These are phyloP conservation scores for Cladosporium sp. DNA, from an alignment of 2,329 filamentous ascomycete genomes.

Conservation along the genomic window DNA sequence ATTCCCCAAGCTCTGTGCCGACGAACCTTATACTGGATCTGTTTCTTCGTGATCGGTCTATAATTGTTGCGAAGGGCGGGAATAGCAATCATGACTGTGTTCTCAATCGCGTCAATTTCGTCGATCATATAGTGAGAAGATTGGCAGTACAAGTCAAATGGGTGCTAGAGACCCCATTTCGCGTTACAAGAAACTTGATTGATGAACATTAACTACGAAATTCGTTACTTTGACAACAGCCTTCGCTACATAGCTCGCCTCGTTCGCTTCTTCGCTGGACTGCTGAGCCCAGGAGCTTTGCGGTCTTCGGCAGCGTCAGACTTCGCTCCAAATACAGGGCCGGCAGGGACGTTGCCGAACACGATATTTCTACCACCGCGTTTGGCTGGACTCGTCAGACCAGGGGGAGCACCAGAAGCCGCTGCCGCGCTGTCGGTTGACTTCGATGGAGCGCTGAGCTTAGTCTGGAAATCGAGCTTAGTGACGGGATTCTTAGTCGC, in stretches of 20 bases:
- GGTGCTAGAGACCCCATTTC: neutral
- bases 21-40: no score
- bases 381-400: conserved; percentile 9
- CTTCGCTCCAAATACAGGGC: neutral
- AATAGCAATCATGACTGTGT: no score
- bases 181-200: neutral
- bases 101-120: no score
- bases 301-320: conserved; percentile 9
- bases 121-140: no score
- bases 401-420: neutral
- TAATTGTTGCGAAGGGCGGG: no score
- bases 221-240: neutral
- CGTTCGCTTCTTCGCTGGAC: conserved; percentile 30
- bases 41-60: no score
- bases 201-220: neutral
- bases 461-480: conserved; percentile 23
- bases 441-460: conserved; percentile 7
- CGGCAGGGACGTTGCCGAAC: neutral
- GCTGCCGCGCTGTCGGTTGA: neutral
- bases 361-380: conserved; percentile 1
- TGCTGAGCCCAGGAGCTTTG: conserved; percentile 16
- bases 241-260: conserved; percentile 22
- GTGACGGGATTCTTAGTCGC: conserved; percentile 14
- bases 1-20: no score
- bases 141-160: no score